Conservation (phyloP, 2,329 filamentous ascomycete species). For the Colletotrichum neosansevieriae region DNA sequence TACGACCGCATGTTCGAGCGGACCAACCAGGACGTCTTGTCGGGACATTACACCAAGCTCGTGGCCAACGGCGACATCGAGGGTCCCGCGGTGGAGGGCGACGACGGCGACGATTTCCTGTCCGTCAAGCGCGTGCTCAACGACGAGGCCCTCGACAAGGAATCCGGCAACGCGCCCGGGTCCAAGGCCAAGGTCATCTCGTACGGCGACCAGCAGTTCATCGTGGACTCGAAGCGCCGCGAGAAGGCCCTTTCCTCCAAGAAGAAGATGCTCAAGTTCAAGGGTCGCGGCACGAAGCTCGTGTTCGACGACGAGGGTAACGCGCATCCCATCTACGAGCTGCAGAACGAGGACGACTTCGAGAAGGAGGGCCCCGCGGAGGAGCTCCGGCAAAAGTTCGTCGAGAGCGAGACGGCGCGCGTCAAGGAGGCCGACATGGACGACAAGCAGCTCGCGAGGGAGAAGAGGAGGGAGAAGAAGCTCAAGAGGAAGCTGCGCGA, state of each 20-base stretch:
- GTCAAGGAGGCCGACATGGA: constrained; percentile 81
- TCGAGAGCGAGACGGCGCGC: constrained; percentile 79
- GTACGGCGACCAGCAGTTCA: constrained; percentile 77
- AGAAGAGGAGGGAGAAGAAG: constrained; percentile 83
- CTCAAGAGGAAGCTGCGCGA: constrained; percentile 79
- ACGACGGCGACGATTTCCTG: constrained; percentile 85
- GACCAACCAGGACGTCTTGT: constrained; percentile 93
- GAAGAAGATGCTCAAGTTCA: constrained; percentile 92
- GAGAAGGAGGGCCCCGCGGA: constrained; percentile 79
- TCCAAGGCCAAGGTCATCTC: constrained; percentile 70
- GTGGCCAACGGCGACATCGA: constrained; percentile 70
- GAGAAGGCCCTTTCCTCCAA: constrained; percentile 96
- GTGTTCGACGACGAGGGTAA: constrained; percentile 94
- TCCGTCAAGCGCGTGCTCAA: constrained; percentile 89
- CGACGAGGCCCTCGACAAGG: constrained; percentile 72
- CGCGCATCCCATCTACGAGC: constrained; percentile 86
- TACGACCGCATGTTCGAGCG: constrained; percentile 99
- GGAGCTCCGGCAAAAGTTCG: constrained; percentile 80
- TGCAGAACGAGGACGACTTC: constrained; percentile 89
- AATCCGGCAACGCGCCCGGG: constrained; percentile 54
- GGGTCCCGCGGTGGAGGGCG: constrained; percentile 56
- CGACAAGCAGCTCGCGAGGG: constrained; percentile 84
- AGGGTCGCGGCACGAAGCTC: constrained; percentile 85
- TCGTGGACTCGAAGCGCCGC: constrained; percentile 93
- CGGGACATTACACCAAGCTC: constrained; percentile 92